Percentiles rank a stretch among this genome's conserved stretches.
phyloP scores from a whole-genome alignment of 441 rosid species.

The Populus hybrid region DNA sequence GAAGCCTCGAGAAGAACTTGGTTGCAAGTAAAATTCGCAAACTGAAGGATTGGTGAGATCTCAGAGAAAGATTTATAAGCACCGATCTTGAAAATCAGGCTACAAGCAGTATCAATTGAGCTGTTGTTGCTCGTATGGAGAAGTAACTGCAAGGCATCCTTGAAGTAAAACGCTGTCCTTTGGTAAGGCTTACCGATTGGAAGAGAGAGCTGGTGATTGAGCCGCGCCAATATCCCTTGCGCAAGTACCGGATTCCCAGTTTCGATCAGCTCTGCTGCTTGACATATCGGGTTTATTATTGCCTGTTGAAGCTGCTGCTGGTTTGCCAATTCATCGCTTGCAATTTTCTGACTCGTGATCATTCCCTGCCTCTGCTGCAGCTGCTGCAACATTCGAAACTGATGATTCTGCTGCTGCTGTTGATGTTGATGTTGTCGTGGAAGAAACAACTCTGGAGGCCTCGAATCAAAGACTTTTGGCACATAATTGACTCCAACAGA shows the following conservation, averaged over 20 bases:
- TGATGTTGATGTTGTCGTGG: conserved; percentile 35
- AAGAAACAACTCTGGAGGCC: conserved; percentile 31
- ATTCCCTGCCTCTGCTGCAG: conserved; percentile 12
- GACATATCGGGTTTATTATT: conserved; percentile 30
- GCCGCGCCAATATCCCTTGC: conserved; percentile 99
- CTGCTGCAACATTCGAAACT: conserved; percentile 41
- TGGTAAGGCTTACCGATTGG: conserved; percentile 72
- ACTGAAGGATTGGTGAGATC: conserved; percentile 64
- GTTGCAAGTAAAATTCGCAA: conserved; percentile 64
- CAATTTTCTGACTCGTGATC: conserved; percentile 34
- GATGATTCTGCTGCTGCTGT: conserved; percentile 35
- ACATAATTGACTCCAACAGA: conserved; percentile 23
- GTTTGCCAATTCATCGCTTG: conserved; percentile 41
- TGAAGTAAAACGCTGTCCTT: conserved; percentile 85
- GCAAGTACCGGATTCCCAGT: conserved; percentile 70
- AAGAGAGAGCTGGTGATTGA: conserved; percentile 94
- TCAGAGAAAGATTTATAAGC: conserved; percentile 66
- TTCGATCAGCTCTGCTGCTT: conserved; percentile 32
- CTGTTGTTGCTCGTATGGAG: conserved; percentile 31
- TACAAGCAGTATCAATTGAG: conserved; percentile 1
- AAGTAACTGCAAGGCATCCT: conserved; percentile 70
- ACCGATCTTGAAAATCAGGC: conserved; percentile 55
- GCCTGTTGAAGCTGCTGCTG: conserved; percentile 55
- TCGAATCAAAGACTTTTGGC: conserved; percentile 16
- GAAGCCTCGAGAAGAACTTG: conserved; percentile 65